Evolutionary conservation across 495 filamentous ascomycete genomes (phyloP), one percentile per base, ranked within the genome.

Genomic region (Cryomyces minteri): DNA sequence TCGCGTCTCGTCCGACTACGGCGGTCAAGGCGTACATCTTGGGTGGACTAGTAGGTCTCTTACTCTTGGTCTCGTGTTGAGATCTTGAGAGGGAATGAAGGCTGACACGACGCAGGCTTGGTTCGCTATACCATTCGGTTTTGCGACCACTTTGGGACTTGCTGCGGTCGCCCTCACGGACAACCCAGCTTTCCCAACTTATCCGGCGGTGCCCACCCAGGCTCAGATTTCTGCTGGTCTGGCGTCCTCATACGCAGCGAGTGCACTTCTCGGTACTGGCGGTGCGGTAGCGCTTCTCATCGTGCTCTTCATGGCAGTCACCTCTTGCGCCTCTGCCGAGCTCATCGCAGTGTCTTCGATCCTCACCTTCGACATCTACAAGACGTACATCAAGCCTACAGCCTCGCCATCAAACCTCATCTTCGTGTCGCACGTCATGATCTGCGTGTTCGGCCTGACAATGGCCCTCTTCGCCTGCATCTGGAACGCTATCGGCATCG

Each of bases 391-490:
- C 40, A 50, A 58, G 29, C 52, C 52, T 5, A 43, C 36, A 9
- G 55, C 55, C 4, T 40, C 50, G 11, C 48, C 50, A 3, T 40
- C 46, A 4, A 46, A 51, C 32, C 50, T 58, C 18, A 58, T 58
- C 33, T 48, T 53, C 32, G 45, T 58, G 43, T 46, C 40, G 4
- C 55, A 58, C 37, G 37, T 53, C 33, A 53, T 52, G 49, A 58
- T 55, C 34, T 53, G 53, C 37, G 44, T 58, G 5, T 58, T 55
- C 41, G 53, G 53, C 7, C 25, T 74, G 5, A 57, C 71, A 25
- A 61, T 73, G 29, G 65, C 68, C 8, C 51, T 54, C 31, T 58
- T 52, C 46, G 58, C 57, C 34, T 54, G 58, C 32, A 59, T 58
- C 34, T 62, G 59, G 52, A 55, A 55, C 41, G 52, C 46, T 9